Conservation (phyloP, 495 filamentous ascomycete genomes). For the Trichoderma orchidacearum region DNA sequence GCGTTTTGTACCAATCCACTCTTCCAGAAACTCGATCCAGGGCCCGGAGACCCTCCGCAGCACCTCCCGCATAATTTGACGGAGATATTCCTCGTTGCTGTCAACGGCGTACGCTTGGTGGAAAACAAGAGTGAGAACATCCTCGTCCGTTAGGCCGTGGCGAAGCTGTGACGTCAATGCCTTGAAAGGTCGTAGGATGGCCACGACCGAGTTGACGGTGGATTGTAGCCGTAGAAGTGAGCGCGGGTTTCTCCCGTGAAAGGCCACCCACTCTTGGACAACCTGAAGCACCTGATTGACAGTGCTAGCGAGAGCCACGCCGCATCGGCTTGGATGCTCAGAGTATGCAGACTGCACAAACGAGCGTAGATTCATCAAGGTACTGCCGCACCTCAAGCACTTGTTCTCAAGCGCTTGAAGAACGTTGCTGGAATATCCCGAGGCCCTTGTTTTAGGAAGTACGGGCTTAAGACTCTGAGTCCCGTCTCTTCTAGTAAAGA, state of each 20-base stretch:
- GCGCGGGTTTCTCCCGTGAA: constrained; percentile 18
- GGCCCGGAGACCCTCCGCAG: constrained; percentile 49
- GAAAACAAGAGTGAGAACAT: constrained; percentile 54
- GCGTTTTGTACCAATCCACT: constrained; percentile 62
- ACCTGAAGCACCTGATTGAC: constrained; percentile 39
- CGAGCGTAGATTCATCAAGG: constrained; percentile 33
- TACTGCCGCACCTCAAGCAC: constrained; percentile 47
- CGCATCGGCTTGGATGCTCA: constrained; percentile 29
- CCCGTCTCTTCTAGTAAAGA: constrained; percentile 56
- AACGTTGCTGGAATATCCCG: constrained; percentile 49
- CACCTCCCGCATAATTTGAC: constrained; percentile 50
- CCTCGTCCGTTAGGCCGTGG: constrained; percentile 45
- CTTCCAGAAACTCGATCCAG: constrained; percentile 58
- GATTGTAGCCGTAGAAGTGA: constrained; percentile 58
- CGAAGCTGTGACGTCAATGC: constrained; percentile 42
- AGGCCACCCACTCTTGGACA: constrained; percentile 41
- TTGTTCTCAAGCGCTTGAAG: constrained; percentile 42
- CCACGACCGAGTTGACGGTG: constrained; percentile 47
- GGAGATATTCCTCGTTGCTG: constrained; percentile 45
- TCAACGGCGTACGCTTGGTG: constrained; percentile 48
- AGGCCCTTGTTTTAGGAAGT: constrained; percentile 43
- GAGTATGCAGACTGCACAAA: constrained; percentile 38
- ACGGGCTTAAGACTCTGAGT: constrained; percentile 43
- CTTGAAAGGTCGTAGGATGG: constrained; percentile 48
- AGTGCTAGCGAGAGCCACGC: constrained; percentile 48